Percentiles rank a stretch among this genome's conserved stretches.
Conservation (phyloP, 768 basidiomycete genomes). For the Brasilioporus rufonigricans region DNA sequence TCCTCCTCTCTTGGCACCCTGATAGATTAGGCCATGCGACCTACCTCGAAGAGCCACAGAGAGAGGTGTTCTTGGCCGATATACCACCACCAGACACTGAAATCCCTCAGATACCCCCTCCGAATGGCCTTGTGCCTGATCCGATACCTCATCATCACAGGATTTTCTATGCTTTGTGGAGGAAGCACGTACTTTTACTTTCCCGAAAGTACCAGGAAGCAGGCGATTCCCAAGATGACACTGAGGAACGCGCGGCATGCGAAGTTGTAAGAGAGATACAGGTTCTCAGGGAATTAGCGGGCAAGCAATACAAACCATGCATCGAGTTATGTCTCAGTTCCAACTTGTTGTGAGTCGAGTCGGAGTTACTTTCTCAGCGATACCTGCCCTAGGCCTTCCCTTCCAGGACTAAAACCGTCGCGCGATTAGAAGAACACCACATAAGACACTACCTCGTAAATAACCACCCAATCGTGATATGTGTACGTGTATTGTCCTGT, state of each 20-base stretch:
- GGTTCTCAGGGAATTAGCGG: slow-evolving; percentile 10
- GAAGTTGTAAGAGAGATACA: slow-evolving; percentile 26
- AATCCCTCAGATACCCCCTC: slow-evolving; percentile 17
- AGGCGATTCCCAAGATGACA: slow-evolving; percentile 5
- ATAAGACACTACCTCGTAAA: slow-evolving; percentile 61
- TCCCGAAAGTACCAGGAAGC: slow-evolving; percentile 18
- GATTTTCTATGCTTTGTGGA: slow-evolving; percentile 23
- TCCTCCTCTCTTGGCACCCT: slow-evolving; percentile 60
- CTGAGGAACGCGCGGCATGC: slow-evolving; percentile 17
- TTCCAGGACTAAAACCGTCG: slow-evolving; percentile 65
- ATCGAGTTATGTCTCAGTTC: slow-evolving; percentile 84
- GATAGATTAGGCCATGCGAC: slow-evolving; percentile 80
- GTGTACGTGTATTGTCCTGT: slow-evolving; percentile 43
- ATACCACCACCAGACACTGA: slow-evolving; percentile 20
- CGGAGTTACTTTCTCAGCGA: neutral
- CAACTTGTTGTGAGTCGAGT: slow-evolving; percentile 64
- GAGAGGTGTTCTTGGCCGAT: slow-evolving; percentile 45
- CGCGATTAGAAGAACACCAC: slow-evolving; percentile 66
- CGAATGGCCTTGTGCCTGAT: slow-evolving; percentile 19
- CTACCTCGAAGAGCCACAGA: slow-evolving; percentile 62
- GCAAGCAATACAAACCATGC: slow-evolving; percentile 44
- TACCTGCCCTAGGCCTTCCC: neutral
- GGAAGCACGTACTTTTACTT: slow-evolving; percentile 22
- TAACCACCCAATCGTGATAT: slow-evolving; percentile 71
- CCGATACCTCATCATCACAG: slow-evolving; percentile 22